These are phyloP conservation scores for Colletotrichum sp. DNA, from an alignment of 2,329 filamentous ascomycete species.

Conservation along the genomic window DNA sequence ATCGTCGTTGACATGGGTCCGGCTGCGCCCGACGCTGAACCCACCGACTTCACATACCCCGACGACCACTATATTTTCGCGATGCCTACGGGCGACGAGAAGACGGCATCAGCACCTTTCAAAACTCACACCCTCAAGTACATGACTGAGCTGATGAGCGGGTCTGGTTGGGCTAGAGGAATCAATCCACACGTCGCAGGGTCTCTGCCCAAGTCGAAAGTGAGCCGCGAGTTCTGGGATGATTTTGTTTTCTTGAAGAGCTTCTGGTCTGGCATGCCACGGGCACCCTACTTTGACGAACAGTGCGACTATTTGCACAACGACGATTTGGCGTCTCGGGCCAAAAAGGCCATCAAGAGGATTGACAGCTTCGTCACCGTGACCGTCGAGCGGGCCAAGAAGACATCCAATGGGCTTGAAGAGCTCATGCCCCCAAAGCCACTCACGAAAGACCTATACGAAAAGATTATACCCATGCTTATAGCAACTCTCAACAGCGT, in stretches of 20 bases:
- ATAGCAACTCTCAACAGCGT: neutral
- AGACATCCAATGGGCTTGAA: neutral
- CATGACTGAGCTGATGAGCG: constrained; percentile 2
- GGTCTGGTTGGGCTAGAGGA: neutral
- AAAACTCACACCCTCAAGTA: neutral
- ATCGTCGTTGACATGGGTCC: neutral
- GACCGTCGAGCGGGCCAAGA: neutral
- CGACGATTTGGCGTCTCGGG: neutral
- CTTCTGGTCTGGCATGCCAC: constrained; percentile 2
- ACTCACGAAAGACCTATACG: neutral
- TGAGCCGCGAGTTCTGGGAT: neutral
- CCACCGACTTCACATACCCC: neutral
- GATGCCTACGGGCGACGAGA: neutral
- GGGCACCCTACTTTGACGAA: neutral
- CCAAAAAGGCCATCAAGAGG: neutral
- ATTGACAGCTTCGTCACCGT: neutral
- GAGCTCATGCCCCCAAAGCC: neutral
- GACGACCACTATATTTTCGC: constrained; percentile 7
- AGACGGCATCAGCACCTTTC: neutral
- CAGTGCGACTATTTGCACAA: constrained; percentile 8
- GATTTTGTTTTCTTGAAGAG: neutral
- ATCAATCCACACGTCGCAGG: neutral
- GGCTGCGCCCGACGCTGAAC: neutral
- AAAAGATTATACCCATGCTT: neutral
- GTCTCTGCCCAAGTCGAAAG: neutral